phyloP scores from a whole-genome alignment of 768 basidiomycete genomes.

The Auriscalpium microsporum region DNA sequence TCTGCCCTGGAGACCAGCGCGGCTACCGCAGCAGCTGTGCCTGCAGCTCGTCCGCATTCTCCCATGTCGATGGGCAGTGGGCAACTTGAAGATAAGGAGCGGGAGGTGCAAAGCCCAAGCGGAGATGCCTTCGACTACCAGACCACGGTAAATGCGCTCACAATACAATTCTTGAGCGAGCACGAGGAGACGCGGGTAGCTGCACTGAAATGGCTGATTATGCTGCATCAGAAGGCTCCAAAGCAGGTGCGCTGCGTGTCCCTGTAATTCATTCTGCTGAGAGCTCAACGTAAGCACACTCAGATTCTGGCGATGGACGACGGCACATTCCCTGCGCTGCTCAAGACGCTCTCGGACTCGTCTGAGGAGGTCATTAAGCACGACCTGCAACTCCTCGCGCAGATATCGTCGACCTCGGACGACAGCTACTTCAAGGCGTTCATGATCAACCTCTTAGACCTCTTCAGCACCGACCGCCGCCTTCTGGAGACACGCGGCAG shows the following conservation, averaged over 20 bases:
- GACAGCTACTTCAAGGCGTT: constrained; percentile 93
- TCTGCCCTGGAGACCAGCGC: background rate
- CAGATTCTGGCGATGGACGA: constrained; percentile 95
- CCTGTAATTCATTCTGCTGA: background rate
- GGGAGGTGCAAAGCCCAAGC: constrained; percentile 20
- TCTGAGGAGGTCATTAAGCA: constrained; percentile 98
- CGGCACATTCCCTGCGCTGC: constrained; percentile 88
- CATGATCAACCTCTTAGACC: constrained; percentile 88
- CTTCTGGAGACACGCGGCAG: constrained; percentile 88
- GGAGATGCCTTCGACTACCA: constrained; percentile 85
- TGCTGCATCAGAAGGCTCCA: constrained; percentile 97
- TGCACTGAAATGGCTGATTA: constrained; percentile 94
- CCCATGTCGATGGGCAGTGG: constrained; percentile 1
- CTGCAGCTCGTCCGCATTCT: background rate
- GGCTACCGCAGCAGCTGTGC: background rate
- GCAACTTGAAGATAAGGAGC: background rate
- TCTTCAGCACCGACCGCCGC: constrained; percentile 91
- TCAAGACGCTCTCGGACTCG: constrained; percentile 93
- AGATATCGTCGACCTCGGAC: constrained; percentile 93
- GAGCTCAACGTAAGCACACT: background rate
- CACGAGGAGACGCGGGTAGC: constrained; percentile 95
- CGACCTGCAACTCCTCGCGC: constrained; percentile 90
- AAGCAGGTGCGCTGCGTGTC: constrained; percentile 55
- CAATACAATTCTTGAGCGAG: constrained; percentile 90
- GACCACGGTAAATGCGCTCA: constrained; percentile 85